Percentiles rank a stretch among this genome's conserved stretches.
Evolutionary conservation across 768 basidiomycete species (phyloP).

Genomic region (Psilocybe cubensis): DNA sequence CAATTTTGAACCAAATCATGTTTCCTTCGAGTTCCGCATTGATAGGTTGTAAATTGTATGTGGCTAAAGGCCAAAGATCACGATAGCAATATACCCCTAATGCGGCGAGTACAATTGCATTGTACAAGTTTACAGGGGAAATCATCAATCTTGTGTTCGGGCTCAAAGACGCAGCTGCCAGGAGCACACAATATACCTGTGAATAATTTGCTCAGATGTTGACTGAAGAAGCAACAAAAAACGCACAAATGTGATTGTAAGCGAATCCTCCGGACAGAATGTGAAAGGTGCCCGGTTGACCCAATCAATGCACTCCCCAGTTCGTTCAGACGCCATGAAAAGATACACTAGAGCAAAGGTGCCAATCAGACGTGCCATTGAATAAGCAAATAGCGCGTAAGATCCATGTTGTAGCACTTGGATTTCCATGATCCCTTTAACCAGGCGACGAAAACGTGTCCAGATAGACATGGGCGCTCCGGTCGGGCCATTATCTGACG

Average conservation of each 20-base stretch:
- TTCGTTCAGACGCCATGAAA: not conserved
- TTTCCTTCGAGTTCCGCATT: conserved; percentile 49
- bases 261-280: conserved; percentile 8
- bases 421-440: not conserved
- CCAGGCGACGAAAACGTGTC: not conserved
- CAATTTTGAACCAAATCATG: conserved; percentile 54
- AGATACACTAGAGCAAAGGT: not conserved
- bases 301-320: not conserved
- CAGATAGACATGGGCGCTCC: not conserved
- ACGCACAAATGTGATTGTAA: not conserved
- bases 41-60: conserved; percentile 41
- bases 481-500: not conserved
- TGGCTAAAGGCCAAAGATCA: conserved; percentile 58
- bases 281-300: not conserved
- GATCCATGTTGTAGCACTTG: not conserved
- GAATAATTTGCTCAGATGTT: not conserved
- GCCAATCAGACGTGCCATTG: conserved; percentile 1
- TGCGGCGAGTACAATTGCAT: conserved; percentile 30
- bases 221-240: not conserved
- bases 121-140: conserved; percentile 25
- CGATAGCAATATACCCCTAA: conserved; percentile 53
- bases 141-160: conserved; percentile 27
- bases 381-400: conserved; percentile 2
- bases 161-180: conserved; percentile 30
- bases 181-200: not conserved